Evolutionary conservation across 345 rosid species (phyloP).

Genomic region (Euclidium syriacum): DNA sequence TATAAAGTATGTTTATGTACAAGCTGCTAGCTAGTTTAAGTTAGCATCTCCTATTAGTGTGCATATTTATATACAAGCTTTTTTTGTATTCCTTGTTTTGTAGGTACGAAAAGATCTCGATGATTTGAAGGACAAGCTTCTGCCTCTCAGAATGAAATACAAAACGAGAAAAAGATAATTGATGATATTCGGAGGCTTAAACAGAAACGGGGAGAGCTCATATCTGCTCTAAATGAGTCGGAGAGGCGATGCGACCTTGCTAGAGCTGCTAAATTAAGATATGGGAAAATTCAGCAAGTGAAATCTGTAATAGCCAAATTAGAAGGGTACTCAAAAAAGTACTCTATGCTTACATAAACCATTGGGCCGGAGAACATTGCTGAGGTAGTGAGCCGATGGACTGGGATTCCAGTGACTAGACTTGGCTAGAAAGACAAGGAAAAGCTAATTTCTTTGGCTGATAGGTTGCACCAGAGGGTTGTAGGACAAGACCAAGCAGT

Average conservation of each 20-base stretch:
- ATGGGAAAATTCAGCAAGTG: conserved; percentile 79
- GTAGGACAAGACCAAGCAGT: conserved; percentile 90
- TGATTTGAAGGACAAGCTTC: conserved; percentile 85
- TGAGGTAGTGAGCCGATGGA: conserved; percentile 94
- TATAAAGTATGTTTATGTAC: no score
- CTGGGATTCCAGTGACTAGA: conserved; percentile 84
- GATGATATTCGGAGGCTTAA: conserved; percentile 81
- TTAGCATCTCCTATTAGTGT: background rate
- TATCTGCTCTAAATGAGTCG: conserved; percentile 70
- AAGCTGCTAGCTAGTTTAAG: no score
- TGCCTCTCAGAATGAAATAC: conserved; percentile 81
- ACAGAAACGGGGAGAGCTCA: conserved; percentile 75
- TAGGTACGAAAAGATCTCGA: conserved; percentile 87
- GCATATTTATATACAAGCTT: no score
- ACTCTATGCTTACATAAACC: conserved; percentile 70
- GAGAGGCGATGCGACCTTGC: conserved; percentile 87
- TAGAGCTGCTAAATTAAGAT: conserved; percentile 80
- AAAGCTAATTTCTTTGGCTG: conserved; percentile 68
- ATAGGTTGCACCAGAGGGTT: conserved; percentile 71
- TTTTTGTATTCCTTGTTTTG: background rate
- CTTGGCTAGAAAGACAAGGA: conserved; percentile 87
- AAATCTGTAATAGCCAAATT: conserved; percentile 61
- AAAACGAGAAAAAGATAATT: conserved; percentile 82
- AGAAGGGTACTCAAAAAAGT: conserved; percentile 60
- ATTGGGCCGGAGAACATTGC: conserved; percentile 91